Percentiles rank a stretch among this genome's conserved stretches.
These are phyloP conservation scores for Glycine tomentella DNA, from an alignment of 306 rosid species.

Conservation along the genomic window DNA sequence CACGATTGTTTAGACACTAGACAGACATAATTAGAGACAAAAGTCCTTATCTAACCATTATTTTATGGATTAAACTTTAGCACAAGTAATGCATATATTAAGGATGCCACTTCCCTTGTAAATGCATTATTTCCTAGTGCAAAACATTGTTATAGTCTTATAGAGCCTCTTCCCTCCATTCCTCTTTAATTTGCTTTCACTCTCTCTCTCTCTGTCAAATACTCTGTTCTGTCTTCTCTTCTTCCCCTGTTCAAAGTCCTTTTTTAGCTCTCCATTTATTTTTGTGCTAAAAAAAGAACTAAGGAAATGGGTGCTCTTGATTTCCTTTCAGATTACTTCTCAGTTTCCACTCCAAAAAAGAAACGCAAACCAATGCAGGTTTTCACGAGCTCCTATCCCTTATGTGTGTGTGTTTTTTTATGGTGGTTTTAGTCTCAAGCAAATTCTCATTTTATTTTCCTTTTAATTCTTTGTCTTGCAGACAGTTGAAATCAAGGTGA, in stretches of 20 bases:
- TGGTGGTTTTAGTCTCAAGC: neutral
- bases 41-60: constrained; percentile 47
- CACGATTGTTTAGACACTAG: constrained; percentile 32
- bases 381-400: constrained; percentile 17
- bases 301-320: constrained; percentile 80
- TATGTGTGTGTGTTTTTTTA: neutral
- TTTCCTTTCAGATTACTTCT: constrained; percentile 66
- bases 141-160: constrained; percentile 3
- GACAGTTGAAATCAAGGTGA: constrained; percentile 96
- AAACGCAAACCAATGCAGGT: constrained; percentile 91
- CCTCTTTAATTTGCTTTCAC: constrained; percentile 3
- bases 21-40: constrained; percentile 34
- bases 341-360: constrained; percentile 59
- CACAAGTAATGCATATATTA: constrained; percentile 45
- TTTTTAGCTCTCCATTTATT: neutral
- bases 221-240: neutral
- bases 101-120: constrained; percentile 22
- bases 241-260: constrained; percentile 11
- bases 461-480: constrained; percentile 25
- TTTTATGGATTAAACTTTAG: constrained; percentile 37
- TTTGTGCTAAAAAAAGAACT: neutral
- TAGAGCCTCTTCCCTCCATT: constrained; percentile 9
- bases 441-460: neutral
- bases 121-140: neutral
- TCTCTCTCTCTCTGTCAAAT: neutral